Evolutionary conservation across 495 filamentous ascomycete species (phyloP).

Genomic region (Aspergillus avenaceus): DNA sequence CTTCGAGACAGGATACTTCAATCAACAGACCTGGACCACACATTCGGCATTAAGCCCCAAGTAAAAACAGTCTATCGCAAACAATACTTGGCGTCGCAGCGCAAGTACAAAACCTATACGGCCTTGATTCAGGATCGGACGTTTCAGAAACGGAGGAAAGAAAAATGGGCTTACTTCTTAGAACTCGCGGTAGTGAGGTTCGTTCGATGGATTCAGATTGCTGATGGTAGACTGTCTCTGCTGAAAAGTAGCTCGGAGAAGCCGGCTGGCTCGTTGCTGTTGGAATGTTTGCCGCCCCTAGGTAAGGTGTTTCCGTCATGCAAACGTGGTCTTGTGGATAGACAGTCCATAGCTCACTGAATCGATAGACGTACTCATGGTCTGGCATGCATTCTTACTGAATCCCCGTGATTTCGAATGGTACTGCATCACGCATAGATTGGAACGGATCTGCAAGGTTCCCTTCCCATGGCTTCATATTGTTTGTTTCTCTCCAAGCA

Average conservation of each 20-base stretch:
- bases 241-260: background rate
- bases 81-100: background rate
- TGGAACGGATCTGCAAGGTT: constrained; percentile 3
- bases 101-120: background rate
- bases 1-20: constrained; percentile 12
- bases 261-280: background rate
- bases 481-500: constrained; percentile 14
- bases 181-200: constrained; percentile 16
- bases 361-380: constrained; percentile 17
- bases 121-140: constrained; percentile 7
- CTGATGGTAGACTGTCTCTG: background rate
- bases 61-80: constrained; percentile 7
- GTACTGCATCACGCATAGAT: background rate
- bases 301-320: constrained; percentile 4
- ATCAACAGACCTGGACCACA: constrained; percentile 1
- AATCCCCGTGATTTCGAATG: constrained; percentile 12
- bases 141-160: constrained; percentile 4
- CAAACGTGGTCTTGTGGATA: background rate
- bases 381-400: constrained; percentile 23
- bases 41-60: constrained; percentile 3
- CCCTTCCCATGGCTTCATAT: constrained; percentile 20
- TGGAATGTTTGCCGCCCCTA: constrained; percentile 6
- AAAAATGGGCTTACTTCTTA: constrained; percentile 19
- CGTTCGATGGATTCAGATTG: constrained; percentile 9
- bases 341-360: background rate